These are phyloP conservation scores for Suillus tomentosus DNA, from an alignment of 768 basidiomycete genomes.

Conservation along the genomic window DNA sequence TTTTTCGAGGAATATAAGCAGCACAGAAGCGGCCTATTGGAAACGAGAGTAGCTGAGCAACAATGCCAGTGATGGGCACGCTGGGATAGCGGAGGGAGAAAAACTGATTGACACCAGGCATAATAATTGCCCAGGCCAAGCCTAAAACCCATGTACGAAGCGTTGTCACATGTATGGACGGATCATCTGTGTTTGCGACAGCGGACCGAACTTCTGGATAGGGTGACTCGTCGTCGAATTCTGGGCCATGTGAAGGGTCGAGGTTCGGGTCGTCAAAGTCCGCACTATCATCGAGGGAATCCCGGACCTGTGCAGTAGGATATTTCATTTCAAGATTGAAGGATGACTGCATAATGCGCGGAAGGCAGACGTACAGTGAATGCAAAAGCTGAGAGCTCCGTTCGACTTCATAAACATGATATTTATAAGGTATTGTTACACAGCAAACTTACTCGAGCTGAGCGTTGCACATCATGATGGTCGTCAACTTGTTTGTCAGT, in stretches of 20 bases:
- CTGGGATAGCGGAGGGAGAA: conserved; percentile 78
- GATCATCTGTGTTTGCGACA: conserved; percentile 73
- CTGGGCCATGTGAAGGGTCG: conserved; percentile 15
- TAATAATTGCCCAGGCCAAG: conserved; percentile 64
- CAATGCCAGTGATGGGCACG: conserved; percentile 61
- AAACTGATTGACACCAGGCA: conserved; percentile 71
- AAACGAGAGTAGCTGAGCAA: conserved; percentile 71
- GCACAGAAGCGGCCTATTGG: conserved; percentile 66
- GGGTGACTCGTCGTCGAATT: conserved; percentile 62
- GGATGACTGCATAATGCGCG: not conserved
- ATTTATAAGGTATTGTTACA: conserved; percentile 8
- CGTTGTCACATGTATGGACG: conserved; percentile 59
- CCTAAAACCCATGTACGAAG: conserved; percentile 76
- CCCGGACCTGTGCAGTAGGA: not conserved
- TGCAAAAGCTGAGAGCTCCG: conserved; percentile 19
- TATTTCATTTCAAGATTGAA: not conserved
- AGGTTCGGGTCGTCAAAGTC: conserved; percentile 31
- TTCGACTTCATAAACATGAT: not conserved
- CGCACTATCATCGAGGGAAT: conserved; percentile 13
- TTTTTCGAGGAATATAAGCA: conserved; percentile 51
- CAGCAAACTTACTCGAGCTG: conserved; percentile 21
- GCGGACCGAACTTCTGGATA: conserved; percentile 74
- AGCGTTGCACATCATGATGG: conserved; percentile 17
- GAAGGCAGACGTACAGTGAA: conserved; percentile 21
- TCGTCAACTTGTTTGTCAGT: conserved; percentile 27